Percentiles rank a stretch among this genome's conserved stretches.
These are phyloP conservation scores for Dinochytrium kinnereticum DNA, from an alignment of 371 early-diverging fungal species.

Conservation along the genomic window DNA sequence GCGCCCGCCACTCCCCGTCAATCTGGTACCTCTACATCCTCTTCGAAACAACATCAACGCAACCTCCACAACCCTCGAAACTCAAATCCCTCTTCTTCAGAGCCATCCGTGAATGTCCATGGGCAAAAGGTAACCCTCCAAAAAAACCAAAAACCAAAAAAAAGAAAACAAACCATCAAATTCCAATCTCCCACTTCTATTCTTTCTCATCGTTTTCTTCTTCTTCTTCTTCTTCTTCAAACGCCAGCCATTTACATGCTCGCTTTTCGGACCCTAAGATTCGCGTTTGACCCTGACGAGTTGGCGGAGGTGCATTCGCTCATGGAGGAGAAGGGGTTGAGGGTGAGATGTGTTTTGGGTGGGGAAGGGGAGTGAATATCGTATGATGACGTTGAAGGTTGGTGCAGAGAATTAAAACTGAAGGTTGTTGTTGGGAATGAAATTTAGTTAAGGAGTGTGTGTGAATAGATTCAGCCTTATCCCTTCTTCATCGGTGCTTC, in stretches of 20 bases:
- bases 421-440: too few species aligned
- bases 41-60: slow-evolving; percentile 57
- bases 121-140: slow-evolving; percentile 72
- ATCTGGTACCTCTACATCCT: slow-evolving; percentile 69
- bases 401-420: too few species aligned
- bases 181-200: background rate
- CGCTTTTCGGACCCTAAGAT: slow-evolving; percentile 53
- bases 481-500: too few species aligned
- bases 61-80: slow-evolving; percentile 27
- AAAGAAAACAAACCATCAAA: background rate
- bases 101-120: slow-evolving; percentile 70
- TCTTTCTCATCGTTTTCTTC: background rate
- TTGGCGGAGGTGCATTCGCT: slow-evolving; percentile 58
- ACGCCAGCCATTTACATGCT: slow-evolving; percentile 61
- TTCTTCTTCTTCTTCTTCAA: background rate
- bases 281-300: slow-evolving; percentile 56
- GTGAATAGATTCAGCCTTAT: too few species aligned
- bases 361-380: too few species aligned
- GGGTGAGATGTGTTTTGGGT: slow-evolving; percentile 40
- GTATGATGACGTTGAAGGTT: too few species aligned
- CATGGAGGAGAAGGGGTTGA: slow-evolving; percentile 72
- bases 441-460: too few species aligned
- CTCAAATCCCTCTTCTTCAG: slow-evolving; percentile 64
- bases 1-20: slow-evolving; percentile 56
- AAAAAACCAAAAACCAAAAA: background rate